Evolutionary conservation across 805 yeast species (phyloP).

Genomic region (Wickerhamomyces xylosicus): DNA sequence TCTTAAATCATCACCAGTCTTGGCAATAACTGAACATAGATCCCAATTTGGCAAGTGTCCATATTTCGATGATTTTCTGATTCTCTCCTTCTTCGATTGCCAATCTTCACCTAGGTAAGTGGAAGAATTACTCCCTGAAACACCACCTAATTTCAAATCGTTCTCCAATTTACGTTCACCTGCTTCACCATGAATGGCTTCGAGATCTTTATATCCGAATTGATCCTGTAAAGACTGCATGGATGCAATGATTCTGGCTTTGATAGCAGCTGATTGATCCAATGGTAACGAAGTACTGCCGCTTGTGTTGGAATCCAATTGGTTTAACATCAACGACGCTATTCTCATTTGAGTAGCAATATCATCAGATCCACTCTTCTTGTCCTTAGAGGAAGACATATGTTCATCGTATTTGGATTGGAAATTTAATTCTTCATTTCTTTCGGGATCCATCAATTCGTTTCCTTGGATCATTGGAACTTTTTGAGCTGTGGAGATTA

Average conservation of each 20-base stretch:
- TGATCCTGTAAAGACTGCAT: constrained; percentile 73
- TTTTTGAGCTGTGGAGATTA: constrained; percentile 27
- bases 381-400: constrained; percentile 11
- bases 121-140: constrained; percentile 27
- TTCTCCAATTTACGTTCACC: constrained; percentile 91
- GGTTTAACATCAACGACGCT: constrained; percentile 90
- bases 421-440: constrained; percentile 28
- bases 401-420: constrained; percentile 18
- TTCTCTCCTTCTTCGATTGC: constrained; percentile 72
- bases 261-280: constrained; percentile 54
- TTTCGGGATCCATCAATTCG: no score
- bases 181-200: constrained; percentile 53
- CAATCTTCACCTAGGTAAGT: constrained; percentile 88
- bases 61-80: constrained; percentile 63
- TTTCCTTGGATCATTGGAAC: constrained; percentile 28
- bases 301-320: constrained; percentile 54
- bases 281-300: constrained; percentile 37
- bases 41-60: constrained; percentile 94
- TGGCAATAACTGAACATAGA: constrained; percentile 87
- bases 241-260: constrained; percentile 57
- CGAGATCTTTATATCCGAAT: constrained; percentile 40
- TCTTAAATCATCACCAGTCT: constrained; percentile 90
- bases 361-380: constrained; percentile 18
- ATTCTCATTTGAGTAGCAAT: constrained; percentile 91
- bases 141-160: constrained; percentile 80